Percentiles rank a stretch among this genome's conserved stretches.
These are phyloP conservation scores for Didymella exigua DNA, from an alignment of 2,329 filamentous ascomycete genomes.

Conservation along the genomic window DNA sequence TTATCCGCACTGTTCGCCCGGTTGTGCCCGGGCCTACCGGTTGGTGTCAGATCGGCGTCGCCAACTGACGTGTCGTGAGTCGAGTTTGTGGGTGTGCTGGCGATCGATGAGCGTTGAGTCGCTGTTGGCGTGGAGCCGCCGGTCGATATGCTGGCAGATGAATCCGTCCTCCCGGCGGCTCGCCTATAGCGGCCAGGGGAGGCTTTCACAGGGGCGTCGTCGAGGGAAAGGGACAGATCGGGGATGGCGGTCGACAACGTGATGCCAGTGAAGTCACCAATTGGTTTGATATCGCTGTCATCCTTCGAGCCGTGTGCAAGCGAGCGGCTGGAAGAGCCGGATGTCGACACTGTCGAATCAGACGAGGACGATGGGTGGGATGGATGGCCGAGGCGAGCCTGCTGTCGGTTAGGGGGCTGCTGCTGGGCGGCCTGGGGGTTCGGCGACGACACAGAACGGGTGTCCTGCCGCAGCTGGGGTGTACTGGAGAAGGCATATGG, in stretches of 20 bases:
- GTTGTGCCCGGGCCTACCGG: slow-evolving; percentile 55
- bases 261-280: slow-evolving; percentile 51
- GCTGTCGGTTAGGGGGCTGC: slow-evolving; percentile 30
- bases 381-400: slow-evolving; percentile 43
- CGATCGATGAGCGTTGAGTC: slow-evolving; percentile 40
- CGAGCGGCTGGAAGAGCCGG: slow-evolving; percentile 58
- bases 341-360: slow-evolving; percentile 54
- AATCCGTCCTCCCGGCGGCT: slow-evolving; percentile 61
- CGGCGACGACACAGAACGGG: slow-evolving; percentile 61
- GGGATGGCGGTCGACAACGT: slow-evolving; percentile 59
- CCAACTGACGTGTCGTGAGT: slow-evolving; percentile 64
- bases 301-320: slow-evolving; percentile 54
- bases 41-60: slow-evolving; percentile 26
- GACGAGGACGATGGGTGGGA: slow-evolving; percentile 50
- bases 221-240: slow-evolving; percentile 60
- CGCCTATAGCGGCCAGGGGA: slow-evolving; percentile 86
- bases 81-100: slow-evolving; percentile 56
- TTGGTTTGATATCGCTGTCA: slow-evolving; percentile 52
- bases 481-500: slow-evolving; percentile 58
- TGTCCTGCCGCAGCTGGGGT: slow-evolving; percentile 63
- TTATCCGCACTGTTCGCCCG: slow-evolving; percentile 72
- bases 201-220: slow-evolving; percentile 66
- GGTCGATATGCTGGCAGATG: slow-evolving; percentile 44
- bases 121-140: slow-evolving; percentile 36
- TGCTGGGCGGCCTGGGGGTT: slow-evolving; percentile 49